Percentiles rank a stretch among this genome's conserved stretches.
Conservation (phyloP, 495 filamentous ascomycete genomes). For the Peziza echinospora region DNA sequence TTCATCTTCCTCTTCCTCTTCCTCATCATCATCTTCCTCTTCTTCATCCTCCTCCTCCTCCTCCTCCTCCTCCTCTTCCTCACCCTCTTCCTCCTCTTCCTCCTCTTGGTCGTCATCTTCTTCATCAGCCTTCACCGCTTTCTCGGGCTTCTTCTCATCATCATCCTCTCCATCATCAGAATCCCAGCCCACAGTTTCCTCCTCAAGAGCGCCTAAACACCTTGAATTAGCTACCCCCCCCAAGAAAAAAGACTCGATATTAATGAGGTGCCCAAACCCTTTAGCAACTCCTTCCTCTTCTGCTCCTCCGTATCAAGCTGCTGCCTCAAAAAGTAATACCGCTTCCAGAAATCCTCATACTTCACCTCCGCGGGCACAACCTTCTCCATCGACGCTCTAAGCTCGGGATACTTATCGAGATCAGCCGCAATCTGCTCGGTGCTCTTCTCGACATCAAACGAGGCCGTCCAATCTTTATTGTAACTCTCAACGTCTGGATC, state of each 20-base stretch:
- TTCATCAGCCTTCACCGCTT: neutral
- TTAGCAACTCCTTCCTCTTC: constrained; percentile 70
- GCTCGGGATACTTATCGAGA: constrained; percentile 69
- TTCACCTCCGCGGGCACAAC: constrained; percentile 75
- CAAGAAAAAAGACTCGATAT: neutral
- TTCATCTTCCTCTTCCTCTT: neutral
- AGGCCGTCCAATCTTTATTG: constrained; percentile 40
- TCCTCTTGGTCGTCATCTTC: constrained; percentile 6
- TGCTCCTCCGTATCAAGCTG: constrained; percentile 92
- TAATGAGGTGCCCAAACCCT: constrained; percentile 58
- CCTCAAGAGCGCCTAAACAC: neutral
- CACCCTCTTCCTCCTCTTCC: constrained; percentile 17
- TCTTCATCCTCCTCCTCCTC: constrained; percentile 10
- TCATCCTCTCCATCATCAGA: neutral
- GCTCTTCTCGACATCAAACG: constrained; percentile 43
- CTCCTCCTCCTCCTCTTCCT: constrained; percentile 17
- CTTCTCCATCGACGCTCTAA: constrained; percentile 83
- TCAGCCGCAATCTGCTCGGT: constrained; percentile 68
- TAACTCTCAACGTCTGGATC: constrained; percentile 67
- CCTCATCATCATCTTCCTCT: neutral
- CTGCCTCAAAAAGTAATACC: constrained; percentile 88
- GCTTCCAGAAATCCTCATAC: constrained; percentile 76
- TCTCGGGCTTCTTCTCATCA: constrained; percentile 1
- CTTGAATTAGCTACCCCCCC: no score
- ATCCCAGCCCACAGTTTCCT: neutral